phyloP scores from a whole-genome alignment of 2,329 filamentous ascomycete genomes.

The Capronia americana region DNA sequence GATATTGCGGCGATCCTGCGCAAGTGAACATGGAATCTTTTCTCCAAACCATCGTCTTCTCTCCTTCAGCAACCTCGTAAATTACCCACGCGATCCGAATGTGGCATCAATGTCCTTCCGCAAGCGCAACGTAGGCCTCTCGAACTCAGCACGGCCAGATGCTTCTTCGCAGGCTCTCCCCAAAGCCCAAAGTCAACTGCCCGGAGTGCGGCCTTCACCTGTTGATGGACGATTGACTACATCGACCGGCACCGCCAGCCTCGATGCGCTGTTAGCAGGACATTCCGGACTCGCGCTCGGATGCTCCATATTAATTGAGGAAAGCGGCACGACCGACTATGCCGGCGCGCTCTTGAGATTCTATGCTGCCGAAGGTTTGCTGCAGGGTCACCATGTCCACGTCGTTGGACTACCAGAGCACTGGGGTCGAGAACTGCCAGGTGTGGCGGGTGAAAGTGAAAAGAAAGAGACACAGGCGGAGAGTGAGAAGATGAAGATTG shows the following conservation, averaged over 20 bases:
- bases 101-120: constrained; percentile 66
- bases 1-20: constrained; percentile 10
- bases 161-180: constrained; percentile 33
- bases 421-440: constrained; percentile 86
- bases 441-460: constrained; percentile 63
- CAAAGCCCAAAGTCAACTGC: constrained; percentile 43
- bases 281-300: constrained; percentile 86
- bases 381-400: constrained; percentile 89
- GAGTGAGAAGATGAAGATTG: constrained; percentile 94
- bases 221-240: constrained; percentile 86
- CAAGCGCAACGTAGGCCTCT: constrained; percentile 68
- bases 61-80: background rate
- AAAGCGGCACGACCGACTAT: constrained; percentile 94
- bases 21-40: background rate
- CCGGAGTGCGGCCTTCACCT: constrained; percentile 80
- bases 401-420: constrained; percentile 78
- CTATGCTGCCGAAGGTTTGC: constrained; percentile 89
- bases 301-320: constrained; percentile 79
- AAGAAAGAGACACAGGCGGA: constrained; percentile 52
- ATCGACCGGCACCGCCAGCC: constrained; percentile 85
- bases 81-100: background rate
- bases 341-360: constrained; percentile 82
- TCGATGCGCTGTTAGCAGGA: constrained; percentile 84
- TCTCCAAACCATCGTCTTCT: background rate
- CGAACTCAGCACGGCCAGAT: constrained; percentile 48